phyloP scores from a whole-genome alignment of 2,329 filamentous ascomycete species.

The Amauroascus verrucosus region DNA sequence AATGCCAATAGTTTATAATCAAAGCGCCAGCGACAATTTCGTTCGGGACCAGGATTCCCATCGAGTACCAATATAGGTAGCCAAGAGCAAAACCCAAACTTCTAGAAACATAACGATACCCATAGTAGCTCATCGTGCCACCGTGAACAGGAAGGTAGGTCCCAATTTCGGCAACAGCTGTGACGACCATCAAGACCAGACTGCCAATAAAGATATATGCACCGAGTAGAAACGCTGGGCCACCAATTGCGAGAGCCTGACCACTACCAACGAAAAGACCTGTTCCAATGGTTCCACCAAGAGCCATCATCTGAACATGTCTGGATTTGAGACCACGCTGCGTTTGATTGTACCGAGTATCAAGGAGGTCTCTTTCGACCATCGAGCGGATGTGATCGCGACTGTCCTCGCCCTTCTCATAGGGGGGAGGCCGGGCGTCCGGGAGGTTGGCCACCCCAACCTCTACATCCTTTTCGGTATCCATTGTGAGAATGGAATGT shows the following conservation, averaged over 20 bases:
- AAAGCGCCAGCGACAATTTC: constrained; percentile 57
- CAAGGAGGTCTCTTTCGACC: constrained; percentile 32
- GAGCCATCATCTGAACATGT: constrained; percentile 37
- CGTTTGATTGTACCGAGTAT: constrained; percentile 32
- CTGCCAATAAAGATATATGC: constrained; percentile 43
- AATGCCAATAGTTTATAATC: constrained; percentile 54
- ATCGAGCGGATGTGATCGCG: constrained; percentile 24
- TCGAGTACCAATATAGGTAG: constrained; percentile 41
- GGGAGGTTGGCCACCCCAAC: neutral
- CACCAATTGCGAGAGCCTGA: constrained; percentile 44
- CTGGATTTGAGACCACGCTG: constrained; percentile 35
- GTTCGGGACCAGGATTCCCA: constrained; percentile 41
- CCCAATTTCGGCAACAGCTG: constrained; percentile 34
- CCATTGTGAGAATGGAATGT: neutral
- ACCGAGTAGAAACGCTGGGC: constrained; percentile 43
- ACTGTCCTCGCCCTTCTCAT: constrained; percentile 16
- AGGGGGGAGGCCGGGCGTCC: neutral
- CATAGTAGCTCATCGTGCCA: constrained; percentile 37
- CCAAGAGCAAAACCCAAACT: constrained; percentile 36
- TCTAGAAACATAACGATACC: constrained; percentile 35
- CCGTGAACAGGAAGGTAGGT: constrained; percentile 38
- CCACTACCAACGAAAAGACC: constrained; percentile 48
- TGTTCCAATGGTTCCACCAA: constrained; percentile 31
- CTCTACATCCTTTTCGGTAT: constrained; percentile 9
- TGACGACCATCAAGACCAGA: constrained; percentile 41